Evolutionary conservation across 1,139 yeast genomes (phyloP), one percentile per base, ranked within the genome.

Genomic region (Meyerozyma elateridarum): DNA sequence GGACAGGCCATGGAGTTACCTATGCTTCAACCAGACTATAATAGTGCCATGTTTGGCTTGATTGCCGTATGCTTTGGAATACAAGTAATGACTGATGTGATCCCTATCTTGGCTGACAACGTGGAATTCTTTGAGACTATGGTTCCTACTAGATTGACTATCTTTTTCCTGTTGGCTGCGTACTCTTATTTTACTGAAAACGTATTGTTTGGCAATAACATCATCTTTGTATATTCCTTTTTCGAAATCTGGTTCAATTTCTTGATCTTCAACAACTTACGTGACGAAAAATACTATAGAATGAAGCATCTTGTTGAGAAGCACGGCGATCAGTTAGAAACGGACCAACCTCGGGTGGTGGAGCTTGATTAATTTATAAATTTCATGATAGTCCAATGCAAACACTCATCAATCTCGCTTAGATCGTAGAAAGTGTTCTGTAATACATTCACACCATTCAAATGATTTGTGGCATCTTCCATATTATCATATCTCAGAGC

Each of bases 221-320:
- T 77, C 29, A 72, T 79, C 3, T 78, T 81, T 41, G 63, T 73
- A 2, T 81, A 73, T 49, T 54, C 76, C n/a, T 79, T 81, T 45
- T 51, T 75, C 41, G 93, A 83, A 50, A 67, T 81, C 20, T 82
- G 89, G 89, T 60, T 78, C 48, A 79, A 80, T 45, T 77, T 80
- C 40, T 59, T 81, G 45, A 69, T 79, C 30, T 81, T 67, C 52
- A 75, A 71, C 49, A 70, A 80, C 31, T 61, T 83, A 42, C 71
- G 79, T 44, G 89, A 82, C 38, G 91, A 79, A 48, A 73, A 67
- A 44, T 63, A 59, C 34, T 52, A 63, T 35, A 64, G 75, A 35
- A 52, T 61, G 40, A 63, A 60, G 40, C 54, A 60, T 35, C 62
- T 54, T 36, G 52, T 59, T 20, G 64, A 61, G 39, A 67, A 61